Evolutionary conservation across 108 stramenopile species (phyloP), one percentile per base, ranked within the genome.

Genomic region (Nannochloropsis oceanica): DNA sequence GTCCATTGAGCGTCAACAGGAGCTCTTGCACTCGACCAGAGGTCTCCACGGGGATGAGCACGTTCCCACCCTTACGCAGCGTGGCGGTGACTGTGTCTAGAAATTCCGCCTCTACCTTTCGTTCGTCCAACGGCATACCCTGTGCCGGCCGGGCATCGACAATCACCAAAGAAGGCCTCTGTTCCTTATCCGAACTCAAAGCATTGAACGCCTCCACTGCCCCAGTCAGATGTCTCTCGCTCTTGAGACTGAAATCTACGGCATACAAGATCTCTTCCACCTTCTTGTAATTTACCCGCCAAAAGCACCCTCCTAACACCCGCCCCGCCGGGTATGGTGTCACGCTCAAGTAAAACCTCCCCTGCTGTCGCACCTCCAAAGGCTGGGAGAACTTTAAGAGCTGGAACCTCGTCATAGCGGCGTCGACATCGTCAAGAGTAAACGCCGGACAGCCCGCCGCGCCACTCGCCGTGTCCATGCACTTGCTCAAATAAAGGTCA

Each of bases 361-460:
- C 12, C 25, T 86, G 84, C 46, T 91, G 44, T 26, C 91, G 89
- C 12, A 95, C 43, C 25, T 89, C 87, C 14, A 96, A 85, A 25
- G 91, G 90, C 90, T 97, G 95, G 14, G 94, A 94, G 89, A 95
- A 97, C 85, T 97, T 97, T 82, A 97, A 92, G 27, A 94, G 93
- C 79, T 89, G 84, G 79, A 95, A 81, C 24, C 82, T 44, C 12
- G 88, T 87, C 87, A 96, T 93, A 25, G 94, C 94, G 8, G 87
- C 89, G 89, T 97, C 97, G 12, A 96, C 92, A 87, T 96, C 94
- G 84, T 94, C 94, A 50, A 97, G 89, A 9, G 94, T 90, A 82
- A 91, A 96, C 12, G 94, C 80, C 20, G 44, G 27, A 42, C 83
- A 83, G 20, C 27, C 83, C 42, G 27, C 42, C 34, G 42, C 27